A percentile compares a stretch with the other conserved stretches of the same genome.
Conservation (phyloP, 1,284 basidiomycete genomes). For the Takashimella tepidaria region DNA sequence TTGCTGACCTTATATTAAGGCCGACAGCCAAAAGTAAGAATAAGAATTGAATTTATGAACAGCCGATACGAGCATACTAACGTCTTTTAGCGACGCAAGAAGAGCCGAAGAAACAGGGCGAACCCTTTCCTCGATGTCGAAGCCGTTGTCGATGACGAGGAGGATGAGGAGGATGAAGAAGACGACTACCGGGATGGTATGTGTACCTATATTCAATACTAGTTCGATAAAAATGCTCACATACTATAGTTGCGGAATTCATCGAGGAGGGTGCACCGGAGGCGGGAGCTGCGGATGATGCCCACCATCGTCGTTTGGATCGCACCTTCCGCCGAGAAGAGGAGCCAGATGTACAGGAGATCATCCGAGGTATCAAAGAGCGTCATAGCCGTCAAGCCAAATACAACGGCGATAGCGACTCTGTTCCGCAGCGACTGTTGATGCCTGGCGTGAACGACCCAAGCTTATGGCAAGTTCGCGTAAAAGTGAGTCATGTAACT, state of each 20-base stretch:
- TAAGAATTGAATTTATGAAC: no score
- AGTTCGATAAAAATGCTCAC: conserved; percentile 11
- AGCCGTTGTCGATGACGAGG: conserved; percentile 88
- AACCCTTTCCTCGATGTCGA: conserved; percentile 92
- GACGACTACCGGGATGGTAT: conserved; percentile 65
- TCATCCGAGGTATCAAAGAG: conserved; percentile 77
- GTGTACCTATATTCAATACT: conserved; percentile 22
- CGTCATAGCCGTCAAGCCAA: conserved; percentile 67
- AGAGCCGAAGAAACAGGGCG: conserved; percentile 55
- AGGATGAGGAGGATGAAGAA: conserved; percentile 90
- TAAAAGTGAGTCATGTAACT: conserved; percentile 63
- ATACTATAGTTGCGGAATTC: conserved; percentile 56
- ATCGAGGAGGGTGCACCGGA: conserved; percentile 65
- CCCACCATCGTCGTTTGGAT: conserved; percentile 73
- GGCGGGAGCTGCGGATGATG: conserved; percentile 58
- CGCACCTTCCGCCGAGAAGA: conserved; percentile 68
- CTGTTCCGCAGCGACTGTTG: conserved; percentile 87
- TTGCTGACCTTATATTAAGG: conserved; percentile 12
- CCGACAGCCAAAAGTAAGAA: conserved; percentile 8
- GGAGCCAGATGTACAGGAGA: conserved; percentile 77
- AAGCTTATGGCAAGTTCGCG: conserved; percentile 90
- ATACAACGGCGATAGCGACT: conserved; percentile 86
- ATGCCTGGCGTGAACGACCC: conserved; percentile 98
- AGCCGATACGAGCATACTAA: no score
- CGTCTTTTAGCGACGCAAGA: conserved; percentile 18